Evolutionary conservation across 805 yeast genomes (phyloP).

Genomic region (Wickerhamiella sergipiensis): DNA sequence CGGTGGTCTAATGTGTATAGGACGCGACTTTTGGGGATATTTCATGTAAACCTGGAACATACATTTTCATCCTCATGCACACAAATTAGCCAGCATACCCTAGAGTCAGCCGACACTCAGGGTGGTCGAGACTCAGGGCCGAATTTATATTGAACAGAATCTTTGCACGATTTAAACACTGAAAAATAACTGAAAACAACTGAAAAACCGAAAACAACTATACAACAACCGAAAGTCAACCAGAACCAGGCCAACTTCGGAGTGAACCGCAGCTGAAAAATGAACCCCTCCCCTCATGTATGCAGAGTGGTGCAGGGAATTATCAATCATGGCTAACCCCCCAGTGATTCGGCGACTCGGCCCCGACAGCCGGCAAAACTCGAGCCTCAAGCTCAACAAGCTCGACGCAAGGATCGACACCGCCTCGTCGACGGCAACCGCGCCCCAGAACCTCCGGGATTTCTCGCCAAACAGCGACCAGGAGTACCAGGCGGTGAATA

Average conservation of each 20-base stretch:
- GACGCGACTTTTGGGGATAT: no score
- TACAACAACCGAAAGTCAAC: no score
- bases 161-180: no score
- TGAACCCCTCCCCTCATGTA: background rate
- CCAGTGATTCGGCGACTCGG: background rate
- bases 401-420: background rate
- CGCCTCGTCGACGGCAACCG: background rate
- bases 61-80: background rate
- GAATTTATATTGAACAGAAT: no score
- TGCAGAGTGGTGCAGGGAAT: background rate
- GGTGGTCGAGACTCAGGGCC: no score
- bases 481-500: constrained; percentile 10
- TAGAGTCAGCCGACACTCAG: no score
- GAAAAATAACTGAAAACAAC: no score
- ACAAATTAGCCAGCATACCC: background rate
- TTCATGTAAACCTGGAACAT: background rate
- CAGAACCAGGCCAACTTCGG: no score
- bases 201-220: no score
- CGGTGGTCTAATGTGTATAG: no score
- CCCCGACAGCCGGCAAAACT: background rate
- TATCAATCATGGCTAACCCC: background rate
- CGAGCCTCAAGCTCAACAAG: background rate
- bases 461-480: background rate
- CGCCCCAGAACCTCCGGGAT: background rate
- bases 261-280: no score